Base-by-base conservation (phyloP, 2,329 filamentous ascomycete genomes). In the Dendryphion nanum region DNA sequence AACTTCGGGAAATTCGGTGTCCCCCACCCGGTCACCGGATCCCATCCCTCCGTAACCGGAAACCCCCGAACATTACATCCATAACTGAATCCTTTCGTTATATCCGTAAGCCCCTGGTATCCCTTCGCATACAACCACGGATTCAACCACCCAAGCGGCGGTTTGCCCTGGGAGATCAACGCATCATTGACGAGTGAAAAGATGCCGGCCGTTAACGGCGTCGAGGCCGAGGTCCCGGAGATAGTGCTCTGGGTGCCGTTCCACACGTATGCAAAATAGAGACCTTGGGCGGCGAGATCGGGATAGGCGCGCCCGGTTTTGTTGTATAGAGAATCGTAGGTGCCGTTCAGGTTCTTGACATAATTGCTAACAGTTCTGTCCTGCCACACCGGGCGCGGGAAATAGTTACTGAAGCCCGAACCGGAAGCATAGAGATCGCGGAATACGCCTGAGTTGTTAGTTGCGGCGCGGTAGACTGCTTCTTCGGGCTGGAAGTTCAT, bases 151-250 rank as follows among this genome's bases (percentile, higher is more conserved):
- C 79, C 79, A 30, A 82, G 61, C 0, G 69, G 59, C 0, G 70
- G 54, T 53, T 75, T 72, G 4, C 75, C 75, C 5, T 61, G 64
- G 0, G 70, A 61, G 14, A 83, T 59, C 21, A 78, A 67, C 1
- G 75, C 78, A 49, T 84, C 81, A 48, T 85, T 85, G 39, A 85
- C 63, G 4, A 85, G 70, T 1, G 76, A 69, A 28, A 86, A 66
- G 33, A 85, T 69, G 5, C 71, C 76, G 1, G 78, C 75, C 17
- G 79, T 77, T 1, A 78, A 65, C 0, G 83, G 83, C 1, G 77
- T 63, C 0, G 81, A 74, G 20, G 79, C 76, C 17, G 70, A 75
- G 4, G 74, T 78, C 8, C 78, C 78, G n/a, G 69, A 71, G 17
- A 77, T 53, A 5, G 55, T 50, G 2, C 48, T 48, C 30, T 70